Conservation (phyloP, 257 asterid genomes). For the Rauvolfia tetraphylla region DNA sequence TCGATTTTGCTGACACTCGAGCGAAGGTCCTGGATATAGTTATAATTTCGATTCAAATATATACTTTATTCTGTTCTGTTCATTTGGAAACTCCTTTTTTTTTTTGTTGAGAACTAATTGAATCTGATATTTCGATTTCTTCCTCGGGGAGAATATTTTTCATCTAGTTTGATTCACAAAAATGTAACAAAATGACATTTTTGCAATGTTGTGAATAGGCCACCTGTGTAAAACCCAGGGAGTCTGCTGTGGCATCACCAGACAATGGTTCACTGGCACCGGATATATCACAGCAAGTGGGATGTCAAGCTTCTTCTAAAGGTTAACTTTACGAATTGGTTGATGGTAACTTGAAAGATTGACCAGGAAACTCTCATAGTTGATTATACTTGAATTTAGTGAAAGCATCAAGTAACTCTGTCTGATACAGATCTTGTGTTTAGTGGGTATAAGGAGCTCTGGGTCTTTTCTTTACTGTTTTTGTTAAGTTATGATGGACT, state of each 20-base stretch:
- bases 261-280: constrained; percentile 48
- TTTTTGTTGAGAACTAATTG: no score
- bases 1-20: background rate
- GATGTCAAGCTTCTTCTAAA: constrained; percentile 31
- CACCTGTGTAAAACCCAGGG: constrained; percentile 34
- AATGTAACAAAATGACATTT: background rate
- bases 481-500: background rate
- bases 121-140: background rate
- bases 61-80: no score
- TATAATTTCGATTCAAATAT: no score
- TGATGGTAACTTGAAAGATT: no score
- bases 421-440: background rate
- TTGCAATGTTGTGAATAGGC: constrained; percentile 35
- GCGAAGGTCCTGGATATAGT: background rate
- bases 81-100: background rate
- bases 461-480: background rate
- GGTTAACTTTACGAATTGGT: constrained; percentile 24
- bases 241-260: constrained; percentile 24
- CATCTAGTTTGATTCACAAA: background rate
- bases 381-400: background rate
- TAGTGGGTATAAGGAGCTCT: background rate
- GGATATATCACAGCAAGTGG: constrained; percentile 32
- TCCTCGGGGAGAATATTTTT: background rate
- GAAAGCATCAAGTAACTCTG: background rate
- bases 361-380: no score